A percentile compares a stretch with the other conserved stretches of the same genome.
Conservation (phyloP, 176 grass and related monocot genomes). For the Musa beccarii region DNA sequence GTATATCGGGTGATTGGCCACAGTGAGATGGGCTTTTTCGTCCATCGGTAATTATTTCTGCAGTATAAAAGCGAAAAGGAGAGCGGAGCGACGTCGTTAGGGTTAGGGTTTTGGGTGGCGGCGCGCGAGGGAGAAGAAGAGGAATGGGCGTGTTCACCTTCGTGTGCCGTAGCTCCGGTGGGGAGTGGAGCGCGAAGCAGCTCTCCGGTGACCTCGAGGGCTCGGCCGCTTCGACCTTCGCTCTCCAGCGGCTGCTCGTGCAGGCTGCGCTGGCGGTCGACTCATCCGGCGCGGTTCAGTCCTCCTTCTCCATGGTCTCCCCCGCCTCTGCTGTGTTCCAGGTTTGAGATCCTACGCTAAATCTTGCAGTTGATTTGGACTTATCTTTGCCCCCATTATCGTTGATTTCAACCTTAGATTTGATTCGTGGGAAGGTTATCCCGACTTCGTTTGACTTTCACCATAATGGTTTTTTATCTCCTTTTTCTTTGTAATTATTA, state of each 20-base stretch:
- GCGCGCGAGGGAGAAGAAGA: not conserved
- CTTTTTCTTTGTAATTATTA: too few species aligned
- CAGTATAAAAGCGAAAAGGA: too few species aligned
- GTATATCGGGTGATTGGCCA: too few species aligned
- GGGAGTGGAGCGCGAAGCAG: conserved; percentile 83
- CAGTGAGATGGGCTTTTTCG: too few species aligned
- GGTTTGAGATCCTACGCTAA: conserved; percentile 19
- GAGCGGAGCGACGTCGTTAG: too few species aligned
- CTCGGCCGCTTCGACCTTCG: conserved; percentile 51
- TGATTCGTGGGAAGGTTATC: too few species aligned
- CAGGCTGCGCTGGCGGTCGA: conserved; percentile 34
- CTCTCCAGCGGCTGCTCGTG: conserved; percentile 68
- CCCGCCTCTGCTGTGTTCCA: conserved; percentile 82
- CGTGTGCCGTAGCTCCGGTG: conserved; percentile 65
- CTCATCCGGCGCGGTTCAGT: conserved; percentile 50
- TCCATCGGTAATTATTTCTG: too few species aligned
- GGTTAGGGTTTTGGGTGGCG: not conserved
- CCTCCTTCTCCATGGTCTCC: conserved; percentile 78
- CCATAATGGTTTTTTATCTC: too few species aligned
- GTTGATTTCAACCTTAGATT: too few species aligned
- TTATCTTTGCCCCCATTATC: too few species aligned
- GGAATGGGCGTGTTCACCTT: conserved; percentile 94
- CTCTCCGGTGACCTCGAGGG: conserved; percentile 53
- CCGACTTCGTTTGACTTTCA: too few species aligned
- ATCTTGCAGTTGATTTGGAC: too few species aligned